These are phyloP conservation scores for Scedosporium dehoogii DNA, from an alignment of 2,329 filamentous ascomycete species.

Conservation along the genomic window DNA sequence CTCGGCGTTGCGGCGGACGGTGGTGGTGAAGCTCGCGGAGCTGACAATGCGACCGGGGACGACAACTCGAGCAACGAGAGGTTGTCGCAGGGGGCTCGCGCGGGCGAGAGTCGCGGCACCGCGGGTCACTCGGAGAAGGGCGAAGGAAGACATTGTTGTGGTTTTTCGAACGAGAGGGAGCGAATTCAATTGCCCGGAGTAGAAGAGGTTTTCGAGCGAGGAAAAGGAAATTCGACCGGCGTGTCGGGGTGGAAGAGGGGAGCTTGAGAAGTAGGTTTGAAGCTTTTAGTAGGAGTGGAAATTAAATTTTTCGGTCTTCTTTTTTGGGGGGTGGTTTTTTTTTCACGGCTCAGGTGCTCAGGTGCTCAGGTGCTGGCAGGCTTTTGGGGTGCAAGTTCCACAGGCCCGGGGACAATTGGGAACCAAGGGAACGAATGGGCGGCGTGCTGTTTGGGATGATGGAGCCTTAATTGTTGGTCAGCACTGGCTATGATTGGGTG, in stretches of 20 bases:
- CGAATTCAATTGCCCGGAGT: conserved; percentile 1
- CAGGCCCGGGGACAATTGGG: not conserved
- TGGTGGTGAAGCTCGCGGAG: conserved; percentile 53
- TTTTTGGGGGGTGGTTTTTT: not conserved
- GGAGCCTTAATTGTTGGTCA: conserved; percentile 2
- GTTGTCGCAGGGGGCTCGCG: conserved; percentile 47
- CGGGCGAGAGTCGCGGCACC: conserved; percentile 56
- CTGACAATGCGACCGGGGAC: conserved; percentile 40
- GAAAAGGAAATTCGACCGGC: not conserved
- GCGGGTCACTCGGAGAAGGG: conserved; percentile 63
- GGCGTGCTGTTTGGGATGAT: not conserved
- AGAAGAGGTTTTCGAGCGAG: not conserved
- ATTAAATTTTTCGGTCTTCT: conserved; percentile 1
- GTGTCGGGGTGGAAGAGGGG: not conserved
- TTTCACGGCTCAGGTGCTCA: not conserved
- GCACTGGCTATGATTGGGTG: conserved; percentile 12
- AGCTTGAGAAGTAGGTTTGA: not conserved
- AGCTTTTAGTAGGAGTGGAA: not conserved
- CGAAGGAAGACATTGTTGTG: conserved; percentile 46
- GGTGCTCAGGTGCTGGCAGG: not conserved
- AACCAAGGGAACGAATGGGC: conserved; percentile 1
- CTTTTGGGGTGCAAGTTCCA: conserved; percentile 1
- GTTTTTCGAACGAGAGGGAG: not conserved
- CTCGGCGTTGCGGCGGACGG: conserved; percentile 41
- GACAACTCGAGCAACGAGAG: conserved; percentile 45